Evolutionary conservation across 768 basidiomycete species (phyloP).

Genomic region (Pulveroboletus sp.): DNA sequence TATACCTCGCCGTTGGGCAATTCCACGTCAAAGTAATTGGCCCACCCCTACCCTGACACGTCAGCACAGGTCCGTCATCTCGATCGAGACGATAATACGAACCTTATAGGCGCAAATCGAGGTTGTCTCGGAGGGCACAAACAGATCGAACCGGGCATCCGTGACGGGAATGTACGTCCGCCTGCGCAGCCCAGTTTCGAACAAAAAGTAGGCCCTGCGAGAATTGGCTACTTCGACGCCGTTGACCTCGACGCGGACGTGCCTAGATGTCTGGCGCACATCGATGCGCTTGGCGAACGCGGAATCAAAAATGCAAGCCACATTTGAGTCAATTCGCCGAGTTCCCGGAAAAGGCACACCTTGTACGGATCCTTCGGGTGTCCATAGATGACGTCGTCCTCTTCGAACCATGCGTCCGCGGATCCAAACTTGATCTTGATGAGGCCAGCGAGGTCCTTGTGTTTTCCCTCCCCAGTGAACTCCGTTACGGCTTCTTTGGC

Average conservation of each 20-base stretch:
- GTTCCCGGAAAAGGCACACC: slow-evolving; percentile 33
- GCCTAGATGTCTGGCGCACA: slow-evolving; percentile 54
- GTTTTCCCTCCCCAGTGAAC: slow-evolving; percentile 25
- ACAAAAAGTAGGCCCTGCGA: slow-evolving; percentile 48
- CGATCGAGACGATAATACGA: background rate
- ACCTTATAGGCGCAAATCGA: slow-evolving; percentile 67
- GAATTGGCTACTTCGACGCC: slow-evolving; percentile 64
- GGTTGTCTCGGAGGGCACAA: slow-evolving; percentile 43
- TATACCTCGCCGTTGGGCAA: slow-evolving; percentile 41
- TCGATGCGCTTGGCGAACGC: slow-evolving; percentile 48
- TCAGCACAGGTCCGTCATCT: background rate
- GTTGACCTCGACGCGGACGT: slow-evolving; percentile 55
- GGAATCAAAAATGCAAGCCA: background rate
- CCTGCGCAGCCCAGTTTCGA: slow-evolving; percentile 53
- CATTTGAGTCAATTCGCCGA: no score
- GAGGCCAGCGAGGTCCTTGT: slow-evolving; percentile 42
- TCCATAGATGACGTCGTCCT: slow-evolving; percentile 56
- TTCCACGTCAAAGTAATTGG: slow-evolving; percentile 52
- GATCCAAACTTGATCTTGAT: slow-evolving; percentile 46
- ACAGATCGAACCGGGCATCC: slow-evolving; percentile 49
- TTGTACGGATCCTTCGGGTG: slow-evolving; percentile 72
- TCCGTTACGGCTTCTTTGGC: slow-evolving; percentile 40
- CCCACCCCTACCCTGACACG: slow-evolving; percentile 44
- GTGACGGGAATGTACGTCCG: slow-evolving; percentile 60
- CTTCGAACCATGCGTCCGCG: slow-evolving; percentile 66